phyloP scores from a whole-genome alignment of 257 asterid genomes.

The Linderniella brevidens region DNA sequence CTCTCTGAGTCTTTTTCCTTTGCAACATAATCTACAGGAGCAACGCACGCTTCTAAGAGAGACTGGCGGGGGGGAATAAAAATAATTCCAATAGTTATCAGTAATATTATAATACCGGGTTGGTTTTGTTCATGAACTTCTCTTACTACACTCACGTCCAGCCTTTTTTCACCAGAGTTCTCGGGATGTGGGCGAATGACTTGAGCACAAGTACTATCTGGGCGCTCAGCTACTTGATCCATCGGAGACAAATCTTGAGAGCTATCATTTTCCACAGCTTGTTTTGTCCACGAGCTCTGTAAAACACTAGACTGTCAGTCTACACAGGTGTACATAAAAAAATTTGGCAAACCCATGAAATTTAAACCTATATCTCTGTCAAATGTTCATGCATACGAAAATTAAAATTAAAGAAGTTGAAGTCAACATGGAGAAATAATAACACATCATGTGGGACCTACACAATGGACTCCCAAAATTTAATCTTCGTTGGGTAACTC shows the following conservation, averaged over 20 bases:
- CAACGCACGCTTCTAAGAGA: conserved; percentile 10
- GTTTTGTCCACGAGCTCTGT: conserved; percentile 81
- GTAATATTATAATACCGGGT: conserved; percentile 39
- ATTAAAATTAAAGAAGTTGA: no score
- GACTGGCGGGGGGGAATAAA: conserved; percentile 7
- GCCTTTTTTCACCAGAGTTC: conserved; percentile 20
- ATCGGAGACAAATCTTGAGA: conserved; percentile 36
- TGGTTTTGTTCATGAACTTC: conserved; percentile 25
- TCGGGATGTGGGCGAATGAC: conserved; percentile 43
- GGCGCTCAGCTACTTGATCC: conserved; percentile 34
- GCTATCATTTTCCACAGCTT: conserved; percentile 49
- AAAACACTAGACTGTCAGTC: background rate
- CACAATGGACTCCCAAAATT: no score
- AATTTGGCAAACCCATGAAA: no score
- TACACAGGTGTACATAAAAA: no score
- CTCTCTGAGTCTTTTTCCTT: conserved; percentile 17
- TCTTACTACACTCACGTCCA: conserved; percentile 17
- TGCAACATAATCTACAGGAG: conserved; percentile 21
- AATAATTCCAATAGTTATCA: conserved; percentile 9
- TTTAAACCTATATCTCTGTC: no score
- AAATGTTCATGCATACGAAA: no score
- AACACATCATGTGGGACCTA: no score
- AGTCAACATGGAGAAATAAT: no score
- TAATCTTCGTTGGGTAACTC: no score
- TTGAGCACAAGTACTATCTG: conserved; percentile 52